Conservation (phyloP, 1,284 basidiomycete species). For the Ceratobasidium sp. region DNA sequence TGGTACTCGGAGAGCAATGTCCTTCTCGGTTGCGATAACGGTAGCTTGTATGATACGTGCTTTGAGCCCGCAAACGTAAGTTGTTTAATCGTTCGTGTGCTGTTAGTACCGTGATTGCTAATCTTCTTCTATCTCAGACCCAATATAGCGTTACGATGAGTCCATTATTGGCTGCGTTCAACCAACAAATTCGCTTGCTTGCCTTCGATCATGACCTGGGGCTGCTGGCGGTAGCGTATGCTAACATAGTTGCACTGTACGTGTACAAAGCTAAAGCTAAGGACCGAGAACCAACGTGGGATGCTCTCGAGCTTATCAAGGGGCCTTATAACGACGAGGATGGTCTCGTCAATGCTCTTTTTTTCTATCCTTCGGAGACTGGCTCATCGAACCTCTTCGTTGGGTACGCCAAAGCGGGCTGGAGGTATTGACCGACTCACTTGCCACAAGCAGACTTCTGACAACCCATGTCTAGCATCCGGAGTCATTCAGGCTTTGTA, state of each 20-base stretch:
- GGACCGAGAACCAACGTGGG: not conserved
- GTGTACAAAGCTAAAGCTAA: not conserved
- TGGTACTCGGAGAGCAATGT: conserved; percentile 3
- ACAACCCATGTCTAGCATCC: no score
- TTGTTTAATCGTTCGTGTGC: no score
- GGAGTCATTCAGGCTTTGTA: not conserved
- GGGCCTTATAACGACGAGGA: not conserved
- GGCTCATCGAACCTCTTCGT: not conserved
- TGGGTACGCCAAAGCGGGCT: not conserved
- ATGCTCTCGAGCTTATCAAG: not conserved
- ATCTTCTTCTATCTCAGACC: not conserved
- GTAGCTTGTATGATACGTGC: not conserved
- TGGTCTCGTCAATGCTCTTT: not conserved
- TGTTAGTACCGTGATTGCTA: no score
- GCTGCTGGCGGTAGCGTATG: not conserved
- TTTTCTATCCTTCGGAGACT: not conserved
- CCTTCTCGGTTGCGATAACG: not conserved
- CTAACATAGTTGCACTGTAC: not conserved
- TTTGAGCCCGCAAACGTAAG: not conserved
- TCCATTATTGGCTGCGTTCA: not conserved
- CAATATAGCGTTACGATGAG: not conserved
- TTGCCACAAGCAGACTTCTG: no score
- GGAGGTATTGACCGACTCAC: no score
- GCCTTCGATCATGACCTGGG: not conserved
- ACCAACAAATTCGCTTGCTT: not conserved